Evolutionary conservation across 305 asterid species (phyloP).

Genomic region (Fraxinus albicans): DNA sequence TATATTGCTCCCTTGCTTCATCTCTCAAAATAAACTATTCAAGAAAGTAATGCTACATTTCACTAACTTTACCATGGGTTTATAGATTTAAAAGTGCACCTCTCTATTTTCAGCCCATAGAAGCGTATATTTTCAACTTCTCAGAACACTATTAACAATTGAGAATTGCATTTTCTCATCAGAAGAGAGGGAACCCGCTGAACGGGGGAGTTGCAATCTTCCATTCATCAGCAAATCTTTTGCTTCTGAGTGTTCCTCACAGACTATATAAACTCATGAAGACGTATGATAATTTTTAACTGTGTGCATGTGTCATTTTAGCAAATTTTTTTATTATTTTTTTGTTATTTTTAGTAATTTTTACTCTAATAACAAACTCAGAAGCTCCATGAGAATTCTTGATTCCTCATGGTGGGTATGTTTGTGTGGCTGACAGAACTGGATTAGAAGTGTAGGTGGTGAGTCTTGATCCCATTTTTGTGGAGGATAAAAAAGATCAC

Average conservation of each 20-base stretch:
- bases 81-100: neutral
- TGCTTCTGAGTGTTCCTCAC: neutral
- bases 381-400: neutral
- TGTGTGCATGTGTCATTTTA: neutral
- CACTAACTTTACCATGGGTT: neutral
- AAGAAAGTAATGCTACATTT: neutral
- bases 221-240: neutral
- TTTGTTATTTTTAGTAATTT: neutral
- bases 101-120: neutral
- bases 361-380: neutral
- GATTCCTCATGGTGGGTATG: neutral
- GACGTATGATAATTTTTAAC: neutral
- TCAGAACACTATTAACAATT: neutral
- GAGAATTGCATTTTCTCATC: neutral
- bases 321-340: neutral
- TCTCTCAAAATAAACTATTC: neutral
- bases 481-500: neutral
- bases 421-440: neutral
- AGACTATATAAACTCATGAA: neutral
- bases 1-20: neutral
- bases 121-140: neutral
- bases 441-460: neutral
- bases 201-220: neutral
- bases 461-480: neutral
- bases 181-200: neutral